Percentiles rank a stretch among this genome's conserved stretches.
These are phyloP conservation scores for Myxozyma vanderwaltii DNA, from an alignment of 805 yeast species.

Conservation along the genomic window DNA sequence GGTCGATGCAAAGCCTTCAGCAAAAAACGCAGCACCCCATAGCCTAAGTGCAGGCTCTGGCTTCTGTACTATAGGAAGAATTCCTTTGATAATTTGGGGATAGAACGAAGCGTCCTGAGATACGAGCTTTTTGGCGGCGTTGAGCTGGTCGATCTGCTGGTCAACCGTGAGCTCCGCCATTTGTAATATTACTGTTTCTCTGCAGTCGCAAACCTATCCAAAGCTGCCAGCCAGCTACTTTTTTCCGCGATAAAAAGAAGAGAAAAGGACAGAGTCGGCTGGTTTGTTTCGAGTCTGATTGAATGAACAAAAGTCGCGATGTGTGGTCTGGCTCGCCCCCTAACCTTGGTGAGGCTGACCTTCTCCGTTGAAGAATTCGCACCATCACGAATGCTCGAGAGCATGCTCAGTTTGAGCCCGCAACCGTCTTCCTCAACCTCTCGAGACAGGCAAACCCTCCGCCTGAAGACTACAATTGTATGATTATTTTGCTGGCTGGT, in stretches of 20 bases:
- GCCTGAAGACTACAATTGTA: not conserved
- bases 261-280: not conserved
- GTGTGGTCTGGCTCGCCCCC: not conserved
- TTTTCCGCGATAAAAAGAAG: not conserved
- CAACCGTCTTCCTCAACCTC: too few relatives aligned
- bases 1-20: constrained; percentile 43
- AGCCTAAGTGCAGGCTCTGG: constrained; percentile 41
- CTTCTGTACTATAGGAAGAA: constrained; percentile 44
- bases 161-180: constrained; percentile 29
- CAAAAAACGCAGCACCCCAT: constrained; percentile 45
- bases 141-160: constrained; percentile 42
- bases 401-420: too few relatives aligned
- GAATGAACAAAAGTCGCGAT: too few relatives aligned
- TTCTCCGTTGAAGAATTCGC: constrained; percentile 1
- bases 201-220: not conserved
- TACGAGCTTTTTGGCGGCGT: constrained; percentile 44
- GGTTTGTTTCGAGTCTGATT: not conserved
- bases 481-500: not conserved
- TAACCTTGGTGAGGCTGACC: constrained; percentile 9
- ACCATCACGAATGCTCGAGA: not conserved
- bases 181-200: not conserved
- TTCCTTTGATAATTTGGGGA: constrained; percentile 43
- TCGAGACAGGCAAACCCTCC: not conserved
- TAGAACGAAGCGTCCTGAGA: constrained; percentile 43
- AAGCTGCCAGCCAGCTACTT: not conserved